These are phyloP conservation scores for Vickermania spadyakhi DNA, from an alignment of 208 protist species.

Conservation along the genomic window DNA sequence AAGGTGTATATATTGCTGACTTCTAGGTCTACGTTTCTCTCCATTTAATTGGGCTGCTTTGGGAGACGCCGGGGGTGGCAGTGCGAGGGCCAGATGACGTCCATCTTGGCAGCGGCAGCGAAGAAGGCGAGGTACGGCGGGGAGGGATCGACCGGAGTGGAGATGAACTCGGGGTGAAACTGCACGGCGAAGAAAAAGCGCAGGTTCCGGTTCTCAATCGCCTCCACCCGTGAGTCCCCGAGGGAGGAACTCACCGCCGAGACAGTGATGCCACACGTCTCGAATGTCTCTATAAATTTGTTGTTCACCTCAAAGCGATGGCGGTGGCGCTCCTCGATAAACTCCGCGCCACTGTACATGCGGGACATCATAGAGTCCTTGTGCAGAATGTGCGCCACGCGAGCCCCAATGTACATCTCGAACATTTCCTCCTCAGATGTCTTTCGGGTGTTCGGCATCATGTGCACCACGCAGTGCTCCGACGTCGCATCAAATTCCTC, in stretches of 20 bases:
- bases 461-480: slow-evolving; percentile 92
- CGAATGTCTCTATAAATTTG: slow-evolving; percentile 85
- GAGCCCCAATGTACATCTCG: slow-evolving; percentile 98
- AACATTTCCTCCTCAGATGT: slow-evolving; percentile 99
- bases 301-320: slow-evolving; percentile 98
- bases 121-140: slow-evolving; percentile 96
- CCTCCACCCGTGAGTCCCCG: slow-evolving; percentile 84
- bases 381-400: slow-evolving; percentile 71
- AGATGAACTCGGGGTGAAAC: slow-evolving; percentile 98
- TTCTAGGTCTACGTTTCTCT: too few relatives aligned
- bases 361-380: slow-evolving; percentile 41
- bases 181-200: slow-evolving; percentile 94
- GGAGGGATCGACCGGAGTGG: slow-evolving; percentile 91
- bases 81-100: slow-evolving; percentile 43
- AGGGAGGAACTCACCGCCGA: slow-evolving; percentile 74
- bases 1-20: too few relatives aligned
- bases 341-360: slow-evolving; percentile 81
- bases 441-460: slow-evolving; percentile 95
- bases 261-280: slow-evolving; percentile 88
- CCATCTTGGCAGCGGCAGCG: slow-evolving; percentile 65
- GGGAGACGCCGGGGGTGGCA: slow-evolving; percentile 37
- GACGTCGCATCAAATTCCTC: slow-evolving; percentile 90
- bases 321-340: slow-evolving; percentile 94
- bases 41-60: neutral
- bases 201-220: slow-evolving; percentile 68